Percentiles rank a stretch among this genome's conserved stretches.
These are phyloP conservation scores for Metschnikowia vanudenii DNA, from an alignment of 805 yeast species.

Conservation along the genomic window DNA sequence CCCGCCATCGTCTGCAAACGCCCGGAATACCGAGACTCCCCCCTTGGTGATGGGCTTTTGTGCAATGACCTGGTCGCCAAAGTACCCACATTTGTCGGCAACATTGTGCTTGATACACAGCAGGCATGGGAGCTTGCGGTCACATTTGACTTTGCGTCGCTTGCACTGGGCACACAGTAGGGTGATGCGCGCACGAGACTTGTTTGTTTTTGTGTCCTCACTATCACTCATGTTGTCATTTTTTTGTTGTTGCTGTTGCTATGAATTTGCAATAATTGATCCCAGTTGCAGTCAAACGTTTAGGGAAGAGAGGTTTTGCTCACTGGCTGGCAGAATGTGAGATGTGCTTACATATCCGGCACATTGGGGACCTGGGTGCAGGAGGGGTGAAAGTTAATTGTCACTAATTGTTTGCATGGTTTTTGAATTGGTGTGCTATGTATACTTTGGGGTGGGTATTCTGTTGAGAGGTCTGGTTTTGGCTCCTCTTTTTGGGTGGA, in stretches of 20 bases:
- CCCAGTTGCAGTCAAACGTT: too few relatives aligned
- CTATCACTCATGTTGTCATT: slow-evolving; percentile 2
- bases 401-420: too few relatives aligned
- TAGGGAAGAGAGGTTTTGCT: too few relatives aligned
- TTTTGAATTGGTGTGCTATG: too few relatives aligned
- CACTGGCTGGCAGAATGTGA: too few relatives aligned
- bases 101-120: slow-evolving; percentile 30
- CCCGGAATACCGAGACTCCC: slow-evolving; percentile 5
- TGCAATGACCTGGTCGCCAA: slow-evolving; percentile 17
- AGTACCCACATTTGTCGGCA: slow-evolving; percentile 25
- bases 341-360: too few relatives aligned
- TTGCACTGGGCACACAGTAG: slow-evolving; percentile 37
- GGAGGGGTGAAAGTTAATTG: too few relatives aligned
- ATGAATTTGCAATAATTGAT: too few relatives aligned
- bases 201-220: not conserved
- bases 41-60: not conserved
- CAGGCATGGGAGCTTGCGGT: slow-evolving; percentile 35
- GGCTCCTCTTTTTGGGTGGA: too few relatives aligned
- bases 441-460: too few relatives aligned
- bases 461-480: too few relatives aligned
- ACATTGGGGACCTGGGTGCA: too few relatives aligned
- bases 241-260: not conserved
- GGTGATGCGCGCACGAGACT: slow-evolving; percentile 18
- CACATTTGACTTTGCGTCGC: slow-evolving; percentile 38
- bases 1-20: slow-evolving; percentile 2